phyloP scores from a whole-genome alignment of 768 basidiomycete genomes.

The Fibroporia radiculosa region DNA sequence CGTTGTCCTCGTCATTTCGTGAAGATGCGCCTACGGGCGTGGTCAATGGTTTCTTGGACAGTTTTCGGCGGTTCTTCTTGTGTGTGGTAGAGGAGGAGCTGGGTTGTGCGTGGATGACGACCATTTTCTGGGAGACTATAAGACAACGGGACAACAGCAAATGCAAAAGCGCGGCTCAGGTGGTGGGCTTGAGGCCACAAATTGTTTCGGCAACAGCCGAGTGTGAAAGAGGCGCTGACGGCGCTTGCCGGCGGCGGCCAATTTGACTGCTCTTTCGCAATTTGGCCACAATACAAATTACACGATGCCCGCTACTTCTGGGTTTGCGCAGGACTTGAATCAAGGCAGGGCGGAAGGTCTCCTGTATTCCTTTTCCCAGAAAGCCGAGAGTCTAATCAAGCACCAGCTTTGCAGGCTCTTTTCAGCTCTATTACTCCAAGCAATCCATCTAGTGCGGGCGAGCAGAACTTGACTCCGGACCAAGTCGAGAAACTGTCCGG shows the following conservation, averaged over 20 bases:
- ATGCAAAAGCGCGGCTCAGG: conserved; percentile 4
- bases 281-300: neutral
- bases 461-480: conserved; percentile 33
- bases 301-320: conserved; percentile 9
- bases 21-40: conserved; percentile 9
- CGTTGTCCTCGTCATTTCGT: conserved; percentile 13
- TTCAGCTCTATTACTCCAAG: conserved; percentile 29
- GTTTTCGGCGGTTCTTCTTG: conserved; percentile 39
- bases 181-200: conserved; percentile 12
- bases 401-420: conserved; percentile 32
- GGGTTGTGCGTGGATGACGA: conserved; percentile 30
- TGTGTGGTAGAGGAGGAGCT: conserved; percentile 24
- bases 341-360: conserved; percentile 30
- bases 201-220: conserved; percentile 18
- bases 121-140: conserved; percentile 22
- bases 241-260: too few relatives aligned
- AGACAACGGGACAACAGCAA: neutral
- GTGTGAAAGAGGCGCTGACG: neutral
- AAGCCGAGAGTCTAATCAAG: conserved; percentile 1
- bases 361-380: neutral
- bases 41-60: conserved; percentile 31
- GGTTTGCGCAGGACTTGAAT: conserved; percentile 19
- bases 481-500: conserved; percentile 48
- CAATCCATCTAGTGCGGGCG: neutral
- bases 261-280: too few relatives aligned